Conservation (phyloP, 2,329 filamentous ascomycete genomes). For the Drechslerella coelobrocha region DNA sequence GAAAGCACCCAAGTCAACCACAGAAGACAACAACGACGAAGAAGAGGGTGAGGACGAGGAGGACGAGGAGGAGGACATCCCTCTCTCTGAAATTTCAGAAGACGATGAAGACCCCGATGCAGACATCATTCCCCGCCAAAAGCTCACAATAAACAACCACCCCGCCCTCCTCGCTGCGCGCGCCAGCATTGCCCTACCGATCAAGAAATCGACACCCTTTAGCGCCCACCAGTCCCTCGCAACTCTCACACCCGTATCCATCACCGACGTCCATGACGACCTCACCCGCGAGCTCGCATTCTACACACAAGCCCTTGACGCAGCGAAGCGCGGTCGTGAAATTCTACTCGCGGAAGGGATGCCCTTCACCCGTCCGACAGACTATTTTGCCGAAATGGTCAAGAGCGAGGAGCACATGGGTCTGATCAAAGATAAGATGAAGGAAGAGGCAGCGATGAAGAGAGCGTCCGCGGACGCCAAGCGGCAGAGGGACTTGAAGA, state of each 20-base stretch:
- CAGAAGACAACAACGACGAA: constrained; percentile 66
- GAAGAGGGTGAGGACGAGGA: constrained; percentile 70
- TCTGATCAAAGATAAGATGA: constrained; percentile 89
- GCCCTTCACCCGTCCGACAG: constrained; percentile 83
- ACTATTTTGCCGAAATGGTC: constrained; percentile 99
- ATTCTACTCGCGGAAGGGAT: constrained; percentile 80
- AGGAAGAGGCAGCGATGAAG: constrained; percentile 89
- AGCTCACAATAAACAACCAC: constrained; percentile 97
- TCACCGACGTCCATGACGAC: constrained; percentile 87
- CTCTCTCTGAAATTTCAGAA: constrained; percentile 84
- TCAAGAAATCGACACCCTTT: constrained; percentile 72
- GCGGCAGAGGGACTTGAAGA: constrained; percentile 93
- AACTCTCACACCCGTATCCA: constrained; percentile 71
- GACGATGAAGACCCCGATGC: constrained; percentile 70
- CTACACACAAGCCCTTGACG: constrained; percentile 85
- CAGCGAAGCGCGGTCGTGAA: constrained; percentile 74
- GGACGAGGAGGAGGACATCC: constrained; percentile 84
- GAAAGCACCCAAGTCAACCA: constrained; percentile 51
- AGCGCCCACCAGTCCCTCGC: constrained; percentile 80
- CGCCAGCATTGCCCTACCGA: constrained; percentile 77
- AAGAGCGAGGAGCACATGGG: constrained; percentile 99
- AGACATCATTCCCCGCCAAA: constrained; percentile 86
- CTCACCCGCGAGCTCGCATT: constrained; percentile 90
- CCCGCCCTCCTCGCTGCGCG: constrained; percentile 80
- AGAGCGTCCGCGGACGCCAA: constrained; percentile 90